These are phyloP conservation scores for Kuraishia hungarica DNA, from an alignment of 805 yeast species.

Conservation along the genomic window DNA sequence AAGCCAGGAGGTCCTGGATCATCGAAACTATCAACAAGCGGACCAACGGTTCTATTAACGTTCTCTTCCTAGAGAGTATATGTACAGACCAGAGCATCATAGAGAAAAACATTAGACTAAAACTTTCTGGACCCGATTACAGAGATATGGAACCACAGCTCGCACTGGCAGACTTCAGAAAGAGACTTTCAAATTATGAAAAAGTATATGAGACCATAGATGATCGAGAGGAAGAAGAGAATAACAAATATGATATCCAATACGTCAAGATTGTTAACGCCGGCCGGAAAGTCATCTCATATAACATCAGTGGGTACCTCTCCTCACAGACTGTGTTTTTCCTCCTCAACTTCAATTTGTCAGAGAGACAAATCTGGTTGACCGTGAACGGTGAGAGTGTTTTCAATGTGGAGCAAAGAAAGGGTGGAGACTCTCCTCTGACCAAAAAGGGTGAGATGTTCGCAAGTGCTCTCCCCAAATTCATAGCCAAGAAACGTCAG, in stretches of 20 bases:
- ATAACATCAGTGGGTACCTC: slow-evolving; percentile 47
- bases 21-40: slow-evolving; percentile 25
- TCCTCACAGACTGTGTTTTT: slow-evolving; percentile 51
- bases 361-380: slow-evolving; percentile 28
- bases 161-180: slow-evolving; percentile 76
- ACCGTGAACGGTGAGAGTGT: slow-evolving; percentile 25
- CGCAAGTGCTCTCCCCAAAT: slow-evolving; percentile 25
- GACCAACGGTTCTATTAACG: slow-evolving; percentile 24
- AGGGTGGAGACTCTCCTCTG: slow-evolving; percentile 25
- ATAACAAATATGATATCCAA: slow-evolving; percentile 38
- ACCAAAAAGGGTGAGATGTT: slow-evolving; percentile 20
- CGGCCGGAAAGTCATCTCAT: slow-evolving; percentile 47
- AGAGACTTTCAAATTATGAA: slow-evolving; percentile 75
- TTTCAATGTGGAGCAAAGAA: slow-evolving; percentile 15
- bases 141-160: slow-evolving; percentile 70
- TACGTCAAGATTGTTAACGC: slow-evolving; percentile 59
- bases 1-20: slow-evolving; percentile 31
- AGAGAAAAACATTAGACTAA: slow-evolving; percentile 76
- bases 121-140: slow-evolving; percentile 91
- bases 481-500: slow-evolving; percentile 22
- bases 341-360: slow-evolving; percentile 30
- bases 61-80: slow-evolving; percentile 59
- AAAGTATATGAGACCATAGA: slow-evolving; percentile 87
- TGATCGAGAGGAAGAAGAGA: slow-evolving; percentile 38
- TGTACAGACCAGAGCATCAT: slow-evolving; percentile 76